Base-by-base conservation (phyloP, 768 basidiomycete species). In the Antrodiella citrinella region DNA sequence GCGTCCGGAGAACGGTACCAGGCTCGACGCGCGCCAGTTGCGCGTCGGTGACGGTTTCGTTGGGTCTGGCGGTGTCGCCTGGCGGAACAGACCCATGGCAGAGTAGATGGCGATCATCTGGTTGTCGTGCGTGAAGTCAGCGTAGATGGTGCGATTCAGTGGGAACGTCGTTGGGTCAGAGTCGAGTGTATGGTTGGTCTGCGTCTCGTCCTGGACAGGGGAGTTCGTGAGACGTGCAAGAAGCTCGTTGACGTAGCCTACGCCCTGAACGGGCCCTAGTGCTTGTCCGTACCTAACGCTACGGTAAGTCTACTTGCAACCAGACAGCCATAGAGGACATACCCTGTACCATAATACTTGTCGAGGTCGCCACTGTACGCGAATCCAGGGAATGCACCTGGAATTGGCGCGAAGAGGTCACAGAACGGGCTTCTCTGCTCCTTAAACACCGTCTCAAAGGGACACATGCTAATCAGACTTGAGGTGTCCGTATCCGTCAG, bases 241-340 rank as follows among this genome's bases (percentile, higher is more conserved):
- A n/a, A 95, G 76, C 67, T 94, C 91, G 62, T 91, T 92, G 59
- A 88, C 72, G 62, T 87, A 95, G 4, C 91, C 92, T 3, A 92
- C 82, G 25, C 90, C 89, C 61, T 89, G 87, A 4, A 90, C 80
- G 3, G 71, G 82, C 1, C 90, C 89, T 1, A 91, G 69, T 2
- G 63, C 56, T 53, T 81, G 78, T 3, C 89, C 88, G 52, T 87
- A 77, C 18, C 85, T 86, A 52, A 7, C 5, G 7, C 7, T 18
- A 44, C 23, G 40, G 4, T 44, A 22, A 13, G 45, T n/a, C n/a
- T 15, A 26, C 11, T 20, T n/a, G 7, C 23, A 43, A 23, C n/a
- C 9, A 1, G 25, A 24, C 18, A 25, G 22, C 30, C 15, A n/a
- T 23, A 38, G 40, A 13, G 23, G 19, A 59, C 78, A 19, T 51